Base-by-base conservation (phyloP, 345 rosid species). In the Rhizophora apiculata region DNA sequence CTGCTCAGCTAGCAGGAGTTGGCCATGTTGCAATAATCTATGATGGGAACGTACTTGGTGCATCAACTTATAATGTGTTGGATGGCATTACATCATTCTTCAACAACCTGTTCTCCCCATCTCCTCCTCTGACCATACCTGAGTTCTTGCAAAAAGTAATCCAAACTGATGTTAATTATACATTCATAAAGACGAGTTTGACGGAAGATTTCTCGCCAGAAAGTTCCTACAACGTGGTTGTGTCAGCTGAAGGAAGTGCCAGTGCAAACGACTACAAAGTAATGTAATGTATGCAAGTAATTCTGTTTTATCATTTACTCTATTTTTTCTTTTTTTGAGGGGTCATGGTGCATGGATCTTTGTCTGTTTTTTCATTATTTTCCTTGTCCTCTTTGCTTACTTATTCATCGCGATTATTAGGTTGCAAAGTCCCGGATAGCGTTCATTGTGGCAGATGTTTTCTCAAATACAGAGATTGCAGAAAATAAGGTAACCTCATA, bases 241-340 rank as follows among this genome's bases (percentile, higher is more conserved):
- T 95, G 69, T 85, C 90, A 13, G 79, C 87, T 7, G 99, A 95
- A 85, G 84, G 91, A 70, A 86, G 82, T 71, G 51, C 63, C 65
- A 78, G 66, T 71, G 64, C 72, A 62, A 76, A 75, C 84, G 87
- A 87, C 93, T 89, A 85, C 99, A 95, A 95, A 95, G 99, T 95
- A 95, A 92, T 90, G 98, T 90, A 93, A 93, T 91, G 99, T 89
- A 92, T 87, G 90, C 93, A 48, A 73, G 82, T 79, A 61, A 72
- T 72, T 82, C 82, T 72, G 75, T 73, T 76, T 73, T 62, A 19
- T 67, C 67, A 10, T 6, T 19, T 30, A 6, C 10, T 5, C 29
- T 8, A 49, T 16, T 0, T 27, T 67, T 0, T 51, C 20, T 63
- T 69, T 24, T 24, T 24, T 24, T 24, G 24, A 24, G 24, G 58